Conservation (phyloP, 306 rosid genomes). For the Cucurbita ficifolia region DNA sequence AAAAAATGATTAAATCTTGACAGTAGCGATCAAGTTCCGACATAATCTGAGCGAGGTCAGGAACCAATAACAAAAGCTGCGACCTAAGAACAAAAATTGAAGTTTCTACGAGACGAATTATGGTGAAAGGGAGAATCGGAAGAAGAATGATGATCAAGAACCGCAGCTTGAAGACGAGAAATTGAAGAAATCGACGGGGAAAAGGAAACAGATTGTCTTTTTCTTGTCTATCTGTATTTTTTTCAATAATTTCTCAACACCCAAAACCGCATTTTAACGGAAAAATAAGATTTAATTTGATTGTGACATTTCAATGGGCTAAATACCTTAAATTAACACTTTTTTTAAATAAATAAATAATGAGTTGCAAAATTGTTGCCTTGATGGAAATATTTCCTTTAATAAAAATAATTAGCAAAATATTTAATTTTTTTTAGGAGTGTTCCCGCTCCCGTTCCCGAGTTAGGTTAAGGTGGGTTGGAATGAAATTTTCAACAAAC, state of each 20-base stretch:
- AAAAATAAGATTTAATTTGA: neutral
- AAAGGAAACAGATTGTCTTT: neutral
- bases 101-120: neutral
- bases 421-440: too few relatives aligned
- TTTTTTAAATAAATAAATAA: too few relatives aligned
- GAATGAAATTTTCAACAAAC: too few relatives aligned
- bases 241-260: neutral
- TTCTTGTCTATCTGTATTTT: neutral
- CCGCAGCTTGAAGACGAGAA: neutral
- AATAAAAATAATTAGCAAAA: too few relatives aligned
- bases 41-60: neutral
- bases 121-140: neutral
- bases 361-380: too few relatives aligned
- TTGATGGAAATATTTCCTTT: too few relatives aligned
- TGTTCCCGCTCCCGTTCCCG: too few relatives aligned
- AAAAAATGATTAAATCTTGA: neutral
- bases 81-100: neutral
- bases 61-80: neutral
- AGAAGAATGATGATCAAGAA: neutral
- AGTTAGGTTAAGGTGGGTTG: too few relatives aligned
- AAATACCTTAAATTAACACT: too few relatives aligned
- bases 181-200: neutral
- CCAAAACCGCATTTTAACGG: neutral
- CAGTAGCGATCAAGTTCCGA: neutral
- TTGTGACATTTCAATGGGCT: neutral